Base-by-base conservation (phyloP, 2,329 filamentous ascomycete genomes). In the Aspergillus cejpii region DNA sequence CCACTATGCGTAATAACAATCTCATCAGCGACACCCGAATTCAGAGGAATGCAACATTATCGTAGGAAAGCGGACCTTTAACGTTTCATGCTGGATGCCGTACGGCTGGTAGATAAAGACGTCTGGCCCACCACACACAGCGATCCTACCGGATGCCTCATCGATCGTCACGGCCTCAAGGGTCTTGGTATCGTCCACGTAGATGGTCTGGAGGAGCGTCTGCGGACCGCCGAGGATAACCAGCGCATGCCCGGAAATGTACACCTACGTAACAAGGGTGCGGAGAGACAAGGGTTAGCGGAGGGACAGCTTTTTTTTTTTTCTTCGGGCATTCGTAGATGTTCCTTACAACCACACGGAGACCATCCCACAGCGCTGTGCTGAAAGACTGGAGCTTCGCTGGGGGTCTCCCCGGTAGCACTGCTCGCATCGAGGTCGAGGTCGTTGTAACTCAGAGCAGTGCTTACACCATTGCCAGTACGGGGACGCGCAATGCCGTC, bases 171-270 rank as follows among this genome's bases (percentile, higher is more conserved):
- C 80, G 21, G 88, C 85, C 52, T 88, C 79, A 21, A 97, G 75
- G 19, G 81, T 74, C 12, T 73, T 66, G 33, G 76, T 72, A 53
- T 87, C 80, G 59, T 94, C 85, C 60, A 92, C 83, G 70, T 95
- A 94, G 55, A 94, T 84, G 3, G 90, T 96, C 67, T 98, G 92
- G 26, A 95, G 69, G 51, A 96, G 79, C 43, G 79, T 79, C 50
- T 83, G 76, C 41, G 86, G 79, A 40, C 81, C 84, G 60, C 80
- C 78, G 55, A 97, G 81, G 58, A 98, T 83, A 42, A 92, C 81
- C 53, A 97, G 80, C 50, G 87, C 87, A 67, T 84, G 86, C 59
- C 91, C 91, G 48, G 87, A 92, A 54, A 96, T 85, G 69, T 97
- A 98, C 41, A 81, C 80, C 87, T 94, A 59, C 23, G 38, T 40